Conservation (phyloP, 352 stramenopile species). For the Phytophthora pseudosyringae region DNA sequence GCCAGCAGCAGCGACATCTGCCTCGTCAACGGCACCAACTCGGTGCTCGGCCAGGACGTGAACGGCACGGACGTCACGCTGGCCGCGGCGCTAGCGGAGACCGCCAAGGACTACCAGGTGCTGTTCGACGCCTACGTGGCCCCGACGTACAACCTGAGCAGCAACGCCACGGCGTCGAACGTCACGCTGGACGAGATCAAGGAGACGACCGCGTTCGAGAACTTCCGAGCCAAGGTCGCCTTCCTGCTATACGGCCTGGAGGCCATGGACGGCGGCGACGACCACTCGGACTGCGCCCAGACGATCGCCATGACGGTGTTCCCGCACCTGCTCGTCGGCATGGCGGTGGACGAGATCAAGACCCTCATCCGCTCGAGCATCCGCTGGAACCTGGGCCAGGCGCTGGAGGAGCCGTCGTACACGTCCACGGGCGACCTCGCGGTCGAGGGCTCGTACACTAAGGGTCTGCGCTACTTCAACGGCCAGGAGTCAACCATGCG, state of each 20-base stretch:
- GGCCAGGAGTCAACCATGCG: conserved; percentile 68
- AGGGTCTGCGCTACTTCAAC: conserved; percentile 64
- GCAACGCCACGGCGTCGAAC: conserved; percentile 15
- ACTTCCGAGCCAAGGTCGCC: conserved; percentile 64
- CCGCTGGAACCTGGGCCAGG: conserved; percentile 53
- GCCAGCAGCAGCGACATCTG: conserved; percentile 53
- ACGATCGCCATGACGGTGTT: conserved; percentile 66
- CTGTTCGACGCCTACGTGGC: conserved; percentile 65
- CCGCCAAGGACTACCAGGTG: conserved; percentile 51
- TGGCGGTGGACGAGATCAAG: conserved; percentile 61
- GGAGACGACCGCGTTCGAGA: conserved; percentile 49
- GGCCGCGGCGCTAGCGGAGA: conserved; percentile 36
- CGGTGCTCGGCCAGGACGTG: conserved; percentile 49
- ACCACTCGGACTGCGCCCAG: conserved; percentile 42
- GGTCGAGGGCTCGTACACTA: conserved; percentile 55
- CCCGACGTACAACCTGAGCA: conserved; percentile 51
- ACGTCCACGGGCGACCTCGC: conserved; percentile 45
- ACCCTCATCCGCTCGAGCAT: conserved; percentile 52
- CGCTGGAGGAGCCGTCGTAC: conserved; percentile 46
- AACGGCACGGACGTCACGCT: conserved; percentile 53
- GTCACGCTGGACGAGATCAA: conserved; percentile 46
- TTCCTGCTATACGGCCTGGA: conserved; percentile 60
- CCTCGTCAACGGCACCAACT: conserved; percentile 48
- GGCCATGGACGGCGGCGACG: conserved; percentile 51
- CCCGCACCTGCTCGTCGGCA: conserved; percentile 59